phyloP scores from a whole-genome alignment of 208 protist species.

The Trypanosoma congolense region DNA sequence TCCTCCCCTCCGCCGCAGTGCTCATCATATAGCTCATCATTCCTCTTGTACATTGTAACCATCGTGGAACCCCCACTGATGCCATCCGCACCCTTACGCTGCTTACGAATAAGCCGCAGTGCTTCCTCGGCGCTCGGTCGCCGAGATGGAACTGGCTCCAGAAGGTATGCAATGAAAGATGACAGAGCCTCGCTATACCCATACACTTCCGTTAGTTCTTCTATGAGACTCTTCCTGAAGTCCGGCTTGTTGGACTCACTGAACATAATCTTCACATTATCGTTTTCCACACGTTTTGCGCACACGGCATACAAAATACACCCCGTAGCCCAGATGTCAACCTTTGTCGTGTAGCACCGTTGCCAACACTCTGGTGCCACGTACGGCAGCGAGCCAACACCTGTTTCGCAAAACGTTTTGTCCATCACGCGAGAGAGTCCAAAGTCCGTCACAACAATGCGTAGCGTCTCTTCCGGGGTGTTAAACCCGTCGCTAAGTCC shows the following conservation, averaged over 20 bases:
- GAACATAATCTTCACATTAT: conserved; percentile 65
- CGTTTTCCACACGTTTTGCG: conserved; percentile 41
- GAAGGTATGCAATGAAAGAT: conserved; percentile 32
- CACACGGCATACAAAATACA: conserved; percentile 95
- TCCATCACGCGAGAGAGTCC: conserved; percentile 63
- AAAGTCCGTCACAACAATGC: conserved; percentile 70
- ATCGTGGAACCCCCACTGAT: background rate
- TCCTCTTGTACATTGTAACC: conserved; percentile 16
- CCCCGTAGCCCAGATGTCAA: conserved; percentile 99
- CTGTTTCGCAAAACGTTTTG: conserved; percentile 64
- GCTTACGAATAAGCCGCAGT: conserved; percentile 21
- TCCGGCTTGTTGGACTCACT: conserved; percentile 35
- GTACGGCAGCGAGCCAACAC: conserved; percentile 72
- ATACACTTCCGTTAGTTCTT: conserved; percentile 42
- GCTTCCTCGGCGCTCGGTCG: conserved; percentile 41
- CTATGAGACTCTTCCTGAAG: conserved; percentile 30
- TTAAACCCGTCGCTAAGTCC: conserved; percentile 31
- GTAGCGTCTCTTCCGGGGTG: conserved; percentile 19
- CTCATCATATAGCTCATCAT: conserved; percentile 6
- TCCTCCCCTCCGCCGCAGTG: background rate
- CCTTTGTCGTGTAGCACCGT: conserved; percentile 93
- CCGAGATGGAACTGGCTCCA: conserved; percentile 32
- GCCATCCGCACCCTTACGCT: conserved; percentile 3
- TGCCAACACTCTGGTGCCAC: conserved; percentile 77
- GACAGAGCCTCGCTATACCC: conserved; percentile 43